Conservation (phyloP, 768 basidiomycete genomes). For the Pleurotus ostreatus region DNA sequence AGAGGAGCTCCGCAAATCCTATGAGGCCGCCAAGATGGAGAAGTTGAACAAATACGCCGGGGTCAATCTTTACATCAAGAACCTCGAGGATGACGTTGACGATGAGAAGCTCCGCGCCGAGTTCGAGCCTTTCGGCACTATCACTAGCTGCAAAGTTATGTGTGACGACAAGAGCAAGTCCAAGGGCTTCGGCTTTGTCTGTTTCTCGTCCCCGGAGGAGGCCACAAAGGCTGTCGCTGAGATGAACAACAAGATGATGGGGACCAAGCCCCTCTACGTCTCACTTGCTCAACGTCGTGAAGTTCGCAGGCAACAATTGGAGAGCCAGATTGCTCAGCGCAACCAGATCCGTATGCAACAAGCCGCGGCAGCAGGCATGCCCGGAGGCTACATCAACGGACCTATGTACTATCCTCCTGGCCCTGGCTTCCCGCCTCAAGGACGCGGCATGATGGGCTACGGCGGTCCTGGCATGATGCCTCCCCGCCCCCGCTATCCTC, state of each 20-base stretch:
- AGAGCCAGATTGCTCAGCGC: constrained; percentile 98
- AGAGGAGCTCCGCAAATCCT: constrained; percentile 89
- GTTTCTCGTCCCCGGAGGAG: constrained; percentile 97
- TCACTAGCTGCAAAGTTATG: constrained; percentile 99
- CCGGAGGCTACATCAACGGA: constrained; percentile 77
- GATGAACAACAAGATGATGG: constrained; percentile 99
- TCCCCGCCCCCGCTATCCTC: constrained; percentile 81
- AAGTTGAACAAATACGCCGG: constrained; percentile 98
- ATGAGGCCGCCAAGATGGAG: constrained; percentile 96
- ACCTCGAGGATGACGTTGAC: constrained; percentile 96
- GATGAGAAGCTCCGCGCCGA: constrained; percentile 96
- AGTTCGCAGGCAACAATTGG: constrained; percentile 95
- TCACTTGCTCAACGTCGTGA: constrained; percentile 98
- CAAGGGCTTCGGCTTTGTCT: constrained; percentile 98
- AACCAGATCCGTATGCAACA: constrained; percentile 97
- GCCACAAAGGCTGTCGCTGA: constrained; percentile 99
- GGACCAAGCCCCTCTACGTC: constrained; percentile 96
- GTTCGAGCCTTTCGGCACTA: constrained; percentile 94
- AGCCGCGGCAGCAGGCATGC: constrained; percentile 82
- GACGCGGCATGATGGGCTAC: constrained; percentile 78
- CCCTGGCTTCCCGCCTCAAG: constrained; percentile 77
- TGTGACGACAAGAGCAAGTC: constrained; percentile 91
- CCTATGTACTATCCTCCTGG: constrained; percentile 88
- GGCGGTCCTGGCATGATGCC: constrained; percentile 84
- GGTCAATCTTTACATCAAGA: constrained; percentile 99